Conservation (phyloP, 2,329 filamentous ascomycete genomes). For the Fusarium sp. region DNA sequence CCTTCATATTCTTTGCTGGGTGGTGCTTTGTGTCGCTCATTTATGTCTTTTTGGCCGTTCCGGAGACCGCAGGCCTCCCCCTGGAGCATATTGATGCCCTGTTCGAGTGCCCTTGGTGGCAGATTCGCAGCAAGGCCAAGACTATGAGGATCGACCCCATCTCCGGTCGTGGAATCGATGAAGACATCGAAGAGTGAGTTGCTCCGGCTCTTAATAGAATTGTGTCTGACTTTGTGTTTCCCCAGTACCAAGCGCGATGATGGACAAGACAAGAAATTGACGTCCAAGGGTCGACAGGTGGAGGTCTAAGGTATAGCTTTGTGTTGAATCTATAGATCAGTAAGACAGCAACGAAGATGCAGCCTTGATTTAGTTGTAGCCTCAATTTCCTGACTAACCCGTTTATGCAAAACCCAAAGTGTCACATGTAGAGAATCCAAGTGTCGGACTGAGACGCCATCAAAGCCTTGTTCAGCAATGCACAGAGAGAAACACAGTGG, state of each 20-base stretch:
- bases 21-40: constrained; percentile 53
- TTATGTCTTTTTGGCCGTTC: constrained; percentile 55
- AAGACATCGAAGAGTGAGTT: constrained; percentile 15
- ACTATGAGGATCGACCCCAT: constrained; percentile 7
- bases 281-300: background rate
- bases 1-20: constrained; percentile 53
- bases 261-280: background rate
- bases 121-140: constrained; percentile 30
- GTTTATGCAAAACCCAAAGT: no score
- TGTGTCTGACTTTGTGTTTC: background rate
- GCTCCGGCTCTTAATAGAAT: no score
- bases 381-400: no score
- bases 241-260: background rate
- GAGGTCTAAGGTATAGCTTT: background rate
- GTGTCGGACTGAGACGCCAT: background rate
- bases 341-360: background rate
- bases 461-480: background rate
- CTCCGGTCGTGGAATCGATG: constrained; percentile 3
- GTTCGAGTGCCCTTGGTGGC: constrained; percentile 49
- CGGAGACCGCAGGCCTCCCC: constrained; percentile 53
- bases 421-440: background rate
- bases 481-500: background rate
- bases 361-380: background rate
- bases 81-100: constrained; percentile 55
- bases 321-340: background rate